Conservation (phyloP, 208 protist species). For the Lotmaria passim region DNA sequence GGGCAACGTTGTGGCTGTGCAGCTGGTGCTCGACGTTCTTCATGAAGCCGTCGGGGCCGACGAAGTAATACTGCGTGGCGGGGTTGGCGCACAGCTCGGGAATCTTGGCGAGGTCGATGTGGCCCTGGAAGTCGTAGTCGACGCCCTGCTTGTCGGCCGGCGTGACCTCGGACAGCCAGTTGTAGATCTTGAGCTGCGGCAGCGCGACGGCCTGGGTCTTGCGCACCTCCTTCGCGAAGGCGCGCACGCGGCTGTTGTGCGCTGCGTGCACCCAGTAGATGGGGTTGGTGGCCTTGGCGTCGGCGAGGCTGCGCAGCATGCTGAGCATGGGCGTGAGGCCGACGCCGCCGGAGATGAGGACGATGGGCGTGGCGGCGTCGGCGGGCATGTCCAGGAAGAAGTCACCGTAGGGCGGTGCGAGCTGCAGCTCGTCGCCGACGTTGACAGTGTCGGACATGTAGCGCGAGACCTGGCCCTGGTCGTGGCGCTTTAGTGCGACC, state of each 20-base stretch:
- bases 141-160: constrained; percentile 30
- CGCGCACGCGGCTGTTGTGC: constrained; percentile 31
- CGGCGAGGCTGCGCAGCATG: constrained; percentile 45
- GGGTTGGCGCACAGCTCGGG: constrained; percentile 21
- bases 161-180: constrained; percentile 31
- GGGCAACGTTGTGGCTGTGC: constrained; percentile 9
- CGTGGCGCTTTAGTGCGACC: constrained; percentile 42
- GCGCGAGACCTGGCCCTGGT: constrained; percentile 44
- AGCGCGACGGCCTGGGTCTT: constrained; percentile 25
- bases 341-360: constrained; percentile 40
- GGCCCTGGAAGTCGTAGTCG: constrained; percentile 43
- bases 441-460: constrained; percentile 44
- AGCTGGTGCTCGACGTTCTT: constrained; percentile 30
- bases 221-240: constrained; percentile 30
- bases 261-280: constrained; percentile 45
- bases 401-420: constrained; percentile 48
- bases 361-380: constrained; percentile 26
- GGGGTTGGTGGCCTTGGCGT: constrained; percentile 21
- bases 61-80: constrained; percentile 38
- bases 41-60: constrained; percentile 43
- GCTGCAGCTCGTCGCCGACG: constrained; percentile 41
- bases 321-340: constrained; percentile 43
- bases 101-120: constrained; percentile 36
- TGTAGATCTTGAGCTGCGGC: constrained; percentile 34
- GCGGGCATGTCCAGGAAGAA: constrained; percentile 35